Evolutionary conservation across 495 filamentous ascomycete species (phyloP).

Genomic region (Annulohypoxylon bovei): DNA sequence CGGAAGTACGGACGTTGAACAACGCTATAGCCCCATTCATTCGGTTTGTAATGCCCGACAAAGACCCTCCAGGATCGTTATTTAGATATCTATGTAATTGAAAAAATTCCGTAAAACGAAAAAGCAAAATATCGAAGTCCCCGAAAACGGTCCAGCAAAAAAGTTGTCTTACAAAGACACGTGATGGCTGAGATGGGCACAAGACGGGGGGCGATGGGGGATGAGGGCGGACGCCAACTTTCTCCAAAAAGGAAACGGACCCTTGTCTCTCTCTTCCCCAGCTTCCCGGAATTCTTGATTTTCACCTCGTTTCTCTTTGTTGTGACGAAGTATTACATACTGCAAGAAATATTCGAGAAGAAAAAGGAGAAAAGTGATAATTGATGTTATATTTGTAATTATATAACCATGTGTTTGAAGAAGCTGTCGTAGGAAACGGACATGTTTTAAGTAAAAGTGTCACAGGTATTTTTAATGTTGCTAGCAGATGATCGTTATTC

Average conservation of each 20-base stretch:
- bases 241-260: conserved; percentile 13
- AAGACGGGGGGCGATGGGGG: not conserved
- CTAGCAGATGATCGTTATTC: conserved; percentile 31
- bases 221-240: conserved; percentile 20
- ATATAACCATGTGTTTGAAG: not conserved
- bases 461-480: conserved; percentile 9
- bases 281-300: not conserved
- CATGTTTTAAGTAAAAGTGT: conserved; percentile 6
- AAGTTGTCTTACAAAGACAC: conserved; percentile 37
- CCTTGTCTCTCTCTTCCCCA: not conserved
- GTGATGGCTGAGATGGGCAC: conserved; percentile 32
- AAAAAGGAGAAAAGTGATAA: not conserved
- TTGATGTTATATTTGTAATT: not conserved
- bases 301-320: not conserved
- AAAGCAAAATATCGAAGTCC: conserved; percentile 1
- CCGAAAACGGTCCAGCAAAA: conserved; percentile 20
- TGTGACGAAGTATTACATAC: not conserved
- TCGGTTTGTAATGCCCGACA: not conserved
- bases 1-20: conserved; percentile 17
- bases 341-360: not conserved
- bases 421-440: not conserved
- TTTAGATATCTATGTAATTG: conserved; percentile 1
- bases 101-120: not conserved
- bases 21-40: conserved; percentile 20
- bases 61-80: not conserved